phyloP scores from a whole-genome alignment of 306 rosid species.

The Vigna angularis region DNA sequence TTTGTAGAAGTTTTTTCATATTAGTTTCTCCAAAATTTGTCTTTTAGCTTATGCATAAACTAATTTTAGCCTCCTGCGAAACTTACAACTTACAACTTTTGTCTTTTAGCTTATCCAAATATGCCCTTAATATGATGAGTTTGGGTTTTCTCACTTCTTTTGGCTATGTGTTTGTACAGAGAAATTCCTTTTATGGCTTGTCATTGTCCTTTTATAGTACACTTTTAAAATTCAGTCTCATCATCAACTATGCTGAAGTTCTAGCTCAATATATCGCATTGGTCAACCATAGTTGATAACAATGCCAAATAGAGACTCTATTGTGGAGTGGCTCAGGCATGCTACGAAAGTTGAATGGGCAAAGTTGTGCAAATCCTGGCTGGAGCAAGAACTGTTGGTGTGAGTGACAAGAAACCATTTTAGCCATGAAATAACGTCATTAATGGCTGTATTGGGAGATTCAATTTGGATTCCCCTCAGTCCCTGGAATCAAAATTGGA shows the following conservation, averaged over 20 bases:
- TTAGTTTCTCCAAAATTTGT: background rate
- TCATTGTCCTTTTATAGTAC: background rate
- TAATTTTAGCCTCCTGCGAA: background rate
- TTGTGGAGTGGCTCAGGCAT: background rate
- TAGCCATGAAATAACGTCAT: background rate
- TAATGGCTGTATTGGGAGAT: background rate
- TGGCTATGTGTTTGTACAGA: background rate
- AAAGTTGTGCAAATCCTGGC: background rate
- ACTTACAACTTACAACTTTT: background rate
- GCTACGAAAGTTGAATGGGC: background rate
- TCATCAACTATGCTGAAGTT: background rate
- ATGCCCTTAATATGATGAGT: background rate
- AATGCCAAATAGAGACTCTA: background rate
- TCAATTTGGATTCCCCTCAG: background rate
- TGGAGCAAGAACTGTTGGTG: background rate
- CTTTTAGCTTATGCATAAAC: no score
- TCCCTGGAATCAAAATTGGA: background rate
- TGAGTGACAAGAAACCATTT: background rate
- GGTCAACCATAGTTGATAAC: background rate
- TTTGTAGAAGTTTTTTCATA: background rate
- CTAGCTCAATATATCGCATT: background rate
- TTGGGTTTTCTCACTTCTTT: constrained; percentile 21
- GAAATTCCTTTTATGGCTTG: background rate
- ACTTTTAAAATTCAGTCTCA: background rate
- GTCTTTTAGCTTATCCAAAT: background rate